These are phyloP conservation scores for Microbotryomycetes sp. DNA, from an alignment of 1,284 basidiomycete genomes.

Conservation along the genomic window DNA sequence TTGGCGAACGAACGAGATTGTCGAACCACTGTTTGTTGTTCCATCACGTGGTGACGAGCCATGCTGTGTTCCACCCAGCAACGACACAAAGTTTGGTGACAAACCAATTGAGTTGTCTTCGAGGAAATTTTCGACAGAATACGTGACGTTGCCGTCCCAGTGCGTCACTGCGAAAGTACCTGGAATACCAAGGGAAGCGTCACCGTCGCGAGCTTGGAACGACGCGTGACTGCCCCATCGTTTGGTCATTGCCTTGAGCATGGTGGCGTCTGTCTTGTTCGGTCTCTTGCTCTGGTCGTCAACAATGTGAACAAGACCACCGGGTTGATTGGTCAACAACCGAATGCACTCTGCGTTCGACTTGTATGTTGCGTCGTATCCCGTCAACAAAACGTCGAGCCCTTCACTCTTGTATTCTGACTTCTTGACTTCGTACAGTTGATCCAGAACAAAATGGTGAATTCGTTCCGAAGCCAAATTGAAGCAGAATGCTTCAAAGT, in stretches of 20 bases:
- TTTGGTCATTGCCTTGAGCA: constrained; percentile 90
- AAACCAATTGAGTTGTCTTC: constrained; percentile 82
- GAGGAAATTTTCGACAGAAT: constrained; percentile 82
- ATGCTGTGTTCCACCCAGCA: constrained; percentile 56
- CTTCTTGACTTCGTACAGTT: constrained; percentile 65
- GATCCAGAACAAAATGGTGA: constrained; percentile 74
- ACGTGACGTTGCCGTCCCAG: constrained; percentile 82
- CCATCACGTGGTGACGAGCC: neutral
- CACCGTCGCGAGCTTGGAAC: constrained; percentile 60
- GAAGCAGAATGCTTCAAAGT: constrained; percentile 91
- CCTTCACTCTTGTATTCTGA: constrained; percentile 76
- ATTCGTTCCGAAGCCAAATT: constrained; percentile 92
- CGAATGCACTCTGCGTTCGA: constrained; percentile 87
- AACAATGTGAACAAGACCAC: constrained; percentile 93
- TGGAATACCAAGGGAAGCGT: constrained; percentile 59
- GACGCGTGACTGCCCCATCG: constrained; percentile 88
- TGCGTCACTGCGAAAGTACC: constrained; percentile 91
- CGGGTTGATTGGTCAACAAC: constrained; percentile 76
- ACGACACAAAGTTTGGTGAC: constrained; percentile 85
- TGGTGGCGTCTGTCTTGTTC: constrained; percentile 87
- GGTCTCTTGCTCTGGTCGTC: constrained; percentile 84
- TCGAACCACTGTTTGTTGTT: constrained; percentile 54
- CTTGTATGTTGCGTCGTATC: constrained; percentile 62
- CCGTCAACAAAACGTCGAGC: constrained; percentile 63
- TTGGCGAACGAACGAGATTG: constrained; percentile 83